Evolutionary conservation across 106 monocot species (phyloP), one percentile per base, ranked within the genome.

Genomic region (Platanthera zijinensis): DNA sequence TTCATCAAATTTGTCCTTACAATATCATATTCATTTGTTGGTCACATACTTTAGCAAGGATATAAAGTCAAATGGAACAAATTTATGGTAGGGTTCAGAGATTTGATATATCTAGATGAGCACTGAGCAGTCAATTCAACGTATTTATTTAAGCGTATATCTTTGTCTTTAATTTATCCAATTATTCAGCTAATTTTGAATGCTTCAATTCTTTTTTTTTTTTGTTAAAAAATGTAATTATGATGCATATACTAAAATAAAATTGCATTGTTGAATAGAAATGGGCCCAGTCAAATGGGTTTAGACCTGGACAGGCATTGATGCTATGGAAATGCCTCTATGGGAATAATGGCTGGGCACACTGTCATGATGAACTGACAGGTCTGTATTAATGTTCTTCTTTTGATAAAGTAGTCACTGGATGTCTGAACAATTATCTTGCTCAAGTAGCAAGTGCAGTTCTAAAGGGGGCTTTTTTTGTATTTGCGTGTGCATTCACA

Each of bases 281-380:
- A 83, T 96, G 96, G 96, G 96, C 89, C 73, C 87, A 83, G 48
- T 93, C 89, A 3, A 87, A 91, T 82, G 96, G 96, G 51, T 93
- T 88, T 62, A 87, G 93, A 81, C 69, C 96, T 25, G 91, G 89
- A 5, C 96, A 96, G 79, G 93, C 91, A 13, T 50, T 96, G 78
- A 96, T 96, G 96, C 76, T 96, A 59, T 96, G 96, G 96, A 96
- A 96, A 51, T 89, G 91, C 64, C 89, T 96, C 2, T 96, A 96
- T 80, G 86, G 96, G 48, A 82, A 89, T 68, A 87, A 89, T 18
- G 54, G 76, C 18, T 96, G 90, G 96, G 96, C 96, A 22, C 84
- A 87, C 53, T 82, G 68, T 50, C 48, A 80, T 66, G 93, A 96
- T 69, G 91, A 96, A 81, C 75, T 96, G 79, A 80, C 80, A 83